Percentiles rank a stretch among this genome's conserved stretches.
These are phyloP conservation scores for Flaveria linearis DNA, from an alignment of 129 eudicot species.

Conservation along the genomic window DNA sequence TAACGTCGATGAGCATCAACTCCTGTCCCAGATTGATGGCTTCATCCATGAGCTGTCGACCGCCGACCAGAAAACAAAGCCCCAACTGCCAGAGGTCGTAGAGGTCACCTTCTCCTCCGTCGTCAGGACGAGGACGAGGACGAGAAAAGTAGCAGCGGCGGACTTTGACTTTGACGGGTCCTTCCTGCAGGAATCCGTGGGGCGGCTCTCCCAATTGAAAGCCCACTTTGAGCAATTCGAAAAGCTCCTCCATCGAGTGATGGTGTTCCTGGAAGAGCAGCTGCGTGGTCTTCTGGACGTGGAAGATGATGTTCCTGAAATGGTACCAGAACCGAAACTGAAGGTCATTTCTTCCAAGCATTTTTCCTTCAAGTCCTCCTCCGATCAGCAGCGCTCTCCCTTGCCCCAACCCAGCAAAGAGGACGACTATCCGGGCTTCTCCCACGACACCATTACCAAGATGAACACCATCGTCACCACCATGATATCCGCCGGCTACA, in stretches of 20 bases:
- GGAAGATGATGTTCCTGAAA: conserved; percentile 23
- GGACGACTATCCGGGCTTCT: conserved; percentile 39
- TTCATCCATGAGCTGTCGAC: conserved; percentile 37
- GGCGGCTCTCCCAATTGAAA: conserved; percentile 38
- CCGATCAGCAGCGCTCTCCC: neutral
- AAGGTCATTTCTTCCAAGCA: conserved; percentile 30
- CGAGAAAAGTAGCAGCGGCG: too few species aligned
- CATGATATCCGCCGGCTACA: conserved; percentile 64
- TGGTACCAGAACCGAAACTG: conserved; percentile 1
- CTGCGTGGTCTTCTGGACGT: conserved; percentile 56
- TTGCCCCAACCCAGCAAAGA: conserved; percentile 16
- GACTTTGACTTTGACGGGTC: neutral
- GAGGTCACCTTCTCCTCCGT: conserved; percentile 39
- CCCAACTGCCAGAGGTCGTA: conserved; percentile 41
- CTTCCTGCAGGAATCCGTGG: conserved; percentile 42
- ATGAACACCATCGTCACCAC: conserved; percentile 44
- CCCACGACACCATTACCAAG: conserved; percentile 25
- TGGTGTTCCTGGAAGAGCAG: conserved; percentile 66
- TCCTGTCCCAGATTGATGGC: conserved; percentile 41
- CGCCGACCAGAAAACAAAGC: conserved; percentile 33
- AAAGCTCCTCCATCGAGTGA: conserved; percentile 55
- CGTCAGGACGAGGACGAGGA: conserved; percentile 34
- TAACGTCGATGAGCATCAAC: conserved; percentile 22
- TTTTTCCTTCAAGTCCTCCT: conserved; percentile 31
- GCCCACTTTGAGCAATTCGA: conserved; percentile 22